These are phyloP conservation scores for Cladosporium colombiae DNA, from an alignment of 2,329 filamentous ascomycete species.

Conservation along the genomic window DNA sequence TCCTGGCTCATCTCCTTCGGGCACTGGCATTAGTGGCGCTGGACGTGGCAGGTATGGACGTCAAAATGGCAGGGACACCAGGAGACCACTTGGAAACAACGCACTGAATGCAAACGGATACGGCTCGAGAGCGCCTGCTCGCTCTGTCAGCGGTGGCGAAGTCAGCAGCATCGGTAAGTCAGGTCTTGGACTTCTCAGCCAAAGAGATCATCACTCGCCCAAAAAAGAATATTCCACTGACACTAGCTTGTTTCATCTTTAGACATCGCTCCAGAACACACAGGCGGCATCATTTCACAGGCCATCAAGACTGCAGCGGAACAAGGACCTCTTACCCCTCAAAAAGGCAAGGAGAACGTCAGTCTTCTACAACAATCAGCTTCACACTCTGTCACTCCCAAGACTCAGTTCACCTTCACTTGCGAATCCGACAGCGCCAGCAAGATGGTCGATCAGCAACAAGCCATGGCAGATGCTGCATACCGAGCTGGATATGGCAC, in stretches of 20 bases:
- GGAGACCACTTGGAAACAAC: conserved; percentile 46
- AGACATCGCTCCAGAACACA: conserved; percentile 34
- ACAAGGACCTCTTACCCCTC: conserved; percentile 55
- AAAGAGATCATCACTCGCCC: background rate
- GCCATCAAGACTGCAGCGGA: conserved; percentile 88
- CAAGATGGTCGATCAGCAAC: conserved; percentile 57
- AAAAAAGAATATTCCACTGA: background rate
- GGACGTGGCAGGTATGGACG: conserved; percentile 83
- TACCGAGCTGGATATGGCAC: conserved; percentile 18
- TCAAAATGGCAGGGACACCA: conserved; percentile 43
- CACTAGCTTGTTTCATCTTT: conserved; percentile 39
- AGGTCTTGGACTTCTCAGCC: background rate
- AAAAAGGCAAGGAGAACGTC: conserved; percentile 72
- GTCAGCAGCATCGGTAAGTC: conserved; percentile 19
- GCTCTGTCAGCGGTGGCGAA: conserved; percentile 17
- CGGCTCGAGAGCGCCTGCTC: conserved; percentile 11
- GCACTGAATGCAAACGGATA: conserved; percentile 44
- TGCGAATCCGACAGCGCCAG: conserved; percentile 87
- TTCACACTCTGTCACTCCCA: conserved; percentile 58
- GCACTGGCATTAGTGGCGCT: conserved; percentile 77
- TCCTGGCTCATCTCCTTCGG: conserved; percentile 41
- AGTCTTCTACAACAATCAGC: conserved; percentile 74
- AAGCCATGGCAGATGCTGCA: conserved; percentile 26
- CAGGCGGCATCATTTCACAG: conserved; percentile 78
- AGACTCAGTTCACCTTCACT: conserved; percentile 93